These are phyloP conservation scores for Pharnaceum exiguum DNA, from an alignment of 148 eudicot genomes.

Conservation along the genomic window DNA sequence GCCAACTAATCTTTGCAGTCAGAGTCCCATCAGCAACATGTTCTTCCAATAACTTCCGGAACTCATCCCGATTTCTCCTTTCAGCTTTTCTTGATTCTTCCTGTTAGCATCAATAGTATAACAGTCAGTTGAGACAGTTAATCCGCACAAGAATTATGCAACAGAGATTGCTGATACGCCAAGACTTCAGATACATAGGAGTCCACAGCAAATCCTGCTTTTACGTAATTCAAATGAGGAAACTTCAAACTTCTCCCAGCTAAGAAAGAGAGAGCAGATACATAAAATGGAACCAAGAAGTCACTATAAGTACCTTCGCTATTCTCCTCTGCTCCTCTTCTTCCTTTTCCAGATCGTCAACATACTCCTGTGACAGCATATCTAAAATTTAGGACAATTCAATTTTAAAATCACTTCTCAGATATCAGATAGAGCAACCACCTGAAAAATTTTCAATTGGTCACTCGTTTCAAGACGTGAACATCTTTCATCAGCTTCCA, in stretches of 20 bases:
- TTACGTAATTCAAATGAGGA: neutral
- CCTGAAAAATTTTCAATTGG: slow-evolving; percentile 90
- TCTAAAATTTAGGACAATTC: neutral
- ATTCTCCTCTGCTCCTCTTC: slow-evolving; percentile 92
- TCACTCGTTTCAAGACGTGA: slow-evolving; percentile 83
- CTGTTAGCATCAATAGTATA: slow-evolving; percentile 33
- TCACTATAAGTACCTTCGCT: slow-evolving; percentile 46
- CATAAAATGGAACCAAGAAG: neutral
- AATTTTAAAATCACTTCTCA: slow-evolving; percentile 6
- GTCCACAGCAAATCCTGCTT: too few relatives aligned
- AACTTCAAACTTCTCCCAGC: neutral
- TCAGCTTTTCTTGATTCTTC: slow-evolving; percentile 85
- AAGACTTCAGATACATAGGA: too few relatives aligned
- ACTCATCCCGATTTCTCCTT: slow-evolving; percentile 93
- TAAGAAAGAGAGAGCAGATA: neutral
- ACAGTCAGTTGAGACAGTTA: neutral
- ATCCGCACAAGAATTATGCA: too few relatives aligned
- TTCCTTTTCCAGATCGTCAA: slow-evolving; percentile 83
- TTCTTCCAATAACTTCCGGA: slow-evolving; percentile 87
- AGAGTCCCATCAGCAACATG: slow-evolving; percentile 75
- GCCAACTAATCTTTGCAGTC: slow-evolving; percentile 65
- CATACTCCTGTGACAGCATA: slow-evolving; percentile 58
- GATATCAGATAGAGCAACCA: slow-evolving; percentile 8
- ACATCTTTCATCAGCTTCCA: slow-evolving; percentile 93
- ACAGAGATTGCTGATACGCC: too few relatives aligned